A percentile compares a stretch with the other conserved stretches of the same genome.
phyloP scores from a whole-genome alignment of 768 basidiomycete genomes.

The Xerocomellus intermedius region DNA sequence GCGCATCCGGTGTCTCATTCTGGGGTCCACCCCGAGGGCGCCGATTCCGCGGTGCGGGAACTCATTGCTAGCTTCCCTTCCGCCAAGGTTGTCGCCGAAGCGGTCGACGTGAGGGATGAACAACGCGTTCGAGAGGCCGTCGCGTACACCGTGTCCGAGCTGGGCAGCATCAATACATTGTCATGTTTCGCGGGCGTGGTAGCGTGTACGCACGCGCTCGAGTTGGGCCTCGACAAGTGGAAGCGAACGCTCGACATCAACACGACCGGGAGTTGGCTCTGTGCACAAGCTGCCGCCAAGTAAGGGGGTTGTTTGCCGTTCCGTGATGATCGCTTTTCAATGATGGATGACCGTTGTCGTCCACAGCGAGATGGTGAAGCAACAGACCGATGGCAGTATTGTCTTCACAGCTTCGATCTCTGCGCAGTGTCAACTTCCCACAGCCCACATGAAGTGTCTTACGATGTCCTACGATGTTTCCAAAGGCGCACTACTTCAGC shows the following conservation, averaged over 20 bases:
- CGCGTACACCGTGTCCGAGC: constrained; percentile 21
- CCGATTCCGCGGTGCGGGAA: constrained; percentile 12
- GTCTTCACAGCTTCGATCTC: constrained; percentile 45
- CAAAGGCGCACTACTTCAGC: constrained; percentile 40
- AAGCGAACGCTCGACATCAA: constrained; percentile 41
- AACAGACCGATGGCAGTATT: constrained; percentile 41
- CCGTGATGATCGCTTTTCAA: not conserved
- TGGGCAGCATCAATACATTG: constrained; percentile 38
- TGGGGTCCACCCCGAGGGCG: constrained; percentile 19
- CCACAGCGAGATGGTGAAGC: constrained; percentile 41
- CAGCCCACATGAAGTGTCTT: constrained; percentile 41
- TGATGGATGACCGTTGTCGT: not conserved
- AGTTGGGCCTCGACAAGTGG: constrained; percentile 36
- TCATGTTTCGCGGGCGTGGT: constrained; percentile 46
- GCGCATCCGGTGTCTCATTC: constrained; percentile 30
- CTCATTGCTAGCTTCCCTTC: constrained; percentile 28
- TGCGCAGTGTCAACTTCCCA: constrained; percentile 41
- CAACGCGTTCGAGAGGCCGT: constrained; percentile 27
- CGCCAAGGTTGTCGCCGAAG: constrained; percentile 32
- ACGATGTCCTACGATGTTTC: constrained; percentile 45
- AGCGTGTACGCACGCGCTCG: constrained; percentile 32
- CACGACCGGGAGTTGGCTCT: constrained; percentile 45
- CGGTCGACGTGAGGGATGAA: constrained; percentile 35
- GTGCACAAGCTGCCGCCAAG: constrained; percentile 43
- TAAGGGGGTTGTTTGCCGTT: constrained; percentile 9